Evolutionary conservation across 2,329 filamentous ascomycete genomes (phyloP).

Genomic region (Microdochium paspali): DNA sequence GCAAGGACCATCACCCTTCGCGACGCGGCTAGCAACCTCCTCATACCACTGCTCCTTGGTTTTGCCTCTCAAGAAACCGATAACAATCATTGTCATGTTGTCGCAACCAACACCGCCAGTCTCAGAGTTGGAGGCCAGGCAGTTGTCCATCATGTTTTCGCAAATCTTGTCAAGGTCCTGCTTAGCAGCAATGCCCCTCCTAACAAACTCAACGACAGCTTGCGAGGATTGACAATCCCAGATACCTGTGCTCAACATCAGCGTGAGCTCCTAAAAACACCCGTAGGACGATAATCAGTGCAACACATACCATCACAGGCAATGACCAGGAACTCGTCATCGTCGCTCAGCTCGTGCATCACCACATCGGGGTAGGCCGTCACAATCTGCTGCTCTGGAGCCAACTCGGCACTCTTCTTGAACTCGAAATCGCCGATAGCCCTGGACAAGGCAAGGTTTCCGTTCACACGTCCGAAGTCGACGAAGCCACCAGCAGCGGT

Average conservation of each 20-base stretch:
- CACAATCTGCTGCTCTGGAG: constrained; percentile 97
- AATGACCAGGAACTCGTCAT: constrained; percentile 92
- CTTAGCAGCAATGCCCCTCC: constrained; percentile 91
- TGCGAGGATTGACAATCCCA: constrained; percentile 99
- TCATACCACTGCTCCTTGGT: constrained; percentile 98
- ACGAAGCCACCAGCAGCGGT: constrained; percentile 94
- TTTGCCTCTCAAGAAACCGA: constrained; percentile 84
- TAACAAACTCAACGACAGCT: constrained; percentile 92
- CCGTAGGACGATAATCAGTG: neutral
- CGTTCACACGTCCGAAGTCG: constrained; percentile 96
- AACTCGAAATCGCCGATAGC: constrained; percentile 99
- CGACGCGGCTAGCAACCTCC: constrained; percentile 85
- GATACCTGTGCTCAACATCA: constrained; percentile 57
- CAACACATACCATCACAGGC: constrained; percentile 73
- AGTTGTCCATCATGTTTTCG: constrained; percentile 99
- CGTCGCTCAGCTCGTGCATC: constrained; percentile 78
- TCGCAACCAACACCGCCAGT: constrained; percentile 96
- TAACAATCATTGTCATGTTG: constrained; percentile 97
- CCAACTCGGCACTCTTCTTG: constrained; percentile 96
- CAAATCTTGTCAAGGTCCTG: constrained; percentile 92
- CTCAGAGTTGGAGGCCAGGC: constrained; percentile 93
- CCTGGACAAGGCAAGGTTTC: constrained; percentile 90
- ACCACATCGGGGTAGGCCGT: constrained; percentile 94
- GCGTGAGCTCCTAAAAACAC: neutral
- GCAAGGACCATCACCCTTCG: constrained; percentile 94